Percentiles rank a stretch among this genome's conserved stretches.
Conservation (phyloP, 257 asterid genomes). For the Hygrophila difformis region DNA sequence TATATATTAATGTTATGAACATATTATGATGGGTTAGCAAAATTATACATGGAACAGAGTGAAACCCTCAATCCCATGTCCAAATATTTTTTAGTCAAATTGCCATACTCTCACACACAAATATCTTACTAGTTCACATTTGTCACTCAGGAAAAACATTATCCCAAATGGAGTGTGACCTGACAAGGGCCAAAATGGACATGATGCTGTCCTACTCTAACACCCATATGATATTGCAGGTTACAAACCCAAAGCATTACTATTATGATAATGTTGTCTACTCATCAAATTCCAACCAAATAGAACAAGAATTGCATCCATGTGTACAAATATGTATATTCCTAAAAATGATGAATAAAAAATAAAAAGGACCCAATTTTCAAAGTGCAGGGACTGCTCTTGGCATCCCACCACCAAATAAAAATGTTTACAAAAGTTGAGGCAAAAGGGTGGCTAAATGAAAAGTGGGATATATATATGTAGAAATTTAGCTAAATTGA, state of each 20-base stretch:
- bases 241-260: constrained; percentile 15
- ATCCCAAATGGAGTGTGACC: too few species aligned
- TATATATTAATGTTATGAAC: too few species aligned
- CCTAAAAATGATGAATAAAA: background rate
- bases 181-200: too few species aligned
- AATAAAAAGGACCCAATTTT: constrained; percentile 9
- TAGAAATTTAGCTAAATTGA: constrained; percentile 13
- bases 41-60: constrained; percentile 24
- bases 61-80: constrained; percentile 20
- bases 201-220: too few species aligned
- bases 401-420: constrained; percentile 25
- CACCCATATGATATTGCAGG: background rate
- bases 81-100: background rate
- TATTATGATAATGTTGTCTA: constrained; percentile 33
- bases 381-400: constrained; percentile 28
- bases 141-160: too few species aligned
- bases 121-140: too few species aligned
- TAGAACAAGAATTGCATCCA: too few species aligned
- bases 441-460: constrained; percentile 41
- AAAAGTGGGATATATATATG: constrained; percentile 9
- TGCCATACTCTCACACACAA: background rate
- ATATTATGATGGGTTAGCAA: constrained; percentile 19
- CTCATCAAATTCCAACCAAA: constrained; percentile 23
- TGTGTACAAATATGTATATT: background rate
- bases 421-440: constrained; percentile 38